Percentiles rank a stretch among this genome's conserved stretches.
Conservation (phyloP, 2,329 filamentous ascomycete genomes). For the Lachnellula hyalina region DNA sequence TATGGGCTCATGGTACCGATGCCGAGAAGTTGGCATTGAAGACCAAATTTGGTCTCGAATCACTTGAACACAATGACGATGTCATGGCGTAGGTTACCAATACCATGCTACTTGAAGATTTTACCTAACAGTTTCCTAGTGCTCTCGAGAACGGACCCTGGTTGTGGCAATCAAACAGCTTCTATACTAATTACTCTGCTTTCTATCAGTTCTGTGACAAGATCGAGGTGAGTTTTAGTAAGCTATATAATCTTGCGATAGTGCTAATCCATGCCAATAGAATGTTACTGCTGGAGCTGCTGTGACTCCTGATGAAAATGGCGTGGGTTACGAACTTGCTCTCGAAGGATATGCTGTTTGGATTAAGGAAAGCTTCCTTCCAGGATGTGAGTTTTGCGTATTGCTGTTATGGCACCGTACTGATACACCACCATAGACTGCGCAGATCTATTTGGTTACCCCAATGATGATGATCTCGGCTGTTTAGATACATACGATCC, state of each 20-base stretch:
- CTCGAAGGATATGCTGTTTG: conserved; percentile 50
- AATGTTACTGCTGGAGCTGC: conserved; percentile 32
- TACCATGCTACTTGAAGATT: not conserved
- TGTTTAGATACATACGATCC: conserved; percentile 51
- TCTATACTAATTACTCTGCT: conserved; percentile 42
- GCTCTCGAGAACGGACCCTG: conserved; percentile 51
- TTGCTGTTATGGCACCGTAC: not conserved
- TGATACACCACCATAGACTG: conserved; percentile 35
- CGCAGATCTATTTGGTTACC: conserved; percentile 40
- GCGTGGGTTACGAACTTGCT: conserved; percentile 50
- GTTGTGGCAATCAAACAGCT: conserved; percentile 51
- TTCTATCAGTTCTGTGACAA: conserved; percentile 41
- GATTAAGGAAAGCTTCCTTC: conserved; percentile 42
- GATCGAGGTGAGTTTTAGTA: conserved; percentile 31
- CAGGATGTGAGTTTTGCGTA: conserved; percentile 38
- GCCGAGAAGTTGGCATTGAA: conserved; percentile 43
- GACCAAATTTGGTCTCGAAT: conserved; percentile 45
- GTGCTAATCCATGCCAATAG: conserved; percentile 1
- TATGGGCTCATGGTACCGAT: conserved; percentile 38
- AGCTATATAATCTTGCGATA: not conserved
- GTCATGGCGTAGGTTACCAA: conserved; percentile 23
- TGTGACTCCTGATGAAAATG: conserved; percentile 33
- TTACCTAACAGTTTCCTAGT: conserved; percentile 22
- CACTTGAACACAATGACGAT: conserved; percentile 40
- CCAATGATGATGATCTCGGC: conserved; percentile 35